Evolutionary conservation across 495 filamentous ascomycete genomes (phyloP), one percentile per base, ranked within the genome.

Genomic region (Melanomma pulvis-pyrius): DNA sequence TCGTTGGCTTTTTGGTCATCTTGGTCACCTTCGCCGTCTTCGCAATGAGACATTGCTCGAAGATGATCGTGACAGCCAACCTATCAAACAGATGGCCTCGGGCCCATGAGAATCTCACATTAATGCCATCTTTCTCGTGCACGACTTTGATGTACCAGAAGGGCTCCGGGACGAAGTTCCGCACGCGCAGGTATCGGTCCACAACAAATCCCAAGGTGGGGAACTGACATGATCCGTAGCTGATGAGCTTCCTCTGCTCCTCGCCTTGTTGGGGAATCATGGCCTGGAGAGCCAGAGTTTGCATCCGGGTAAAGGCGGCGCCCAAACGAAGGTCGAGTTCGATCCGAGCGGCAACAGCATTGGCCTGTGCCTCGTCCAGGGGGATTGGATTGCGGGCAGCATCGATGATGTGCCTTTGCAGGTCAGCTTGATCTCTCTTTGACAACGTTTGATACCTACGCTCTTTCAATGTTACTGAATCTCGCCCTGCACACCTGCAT

Each of bases 221-320:
- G 73, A 98, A 98, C 78, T 98, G 94, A 63, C 94, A 98, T 13
- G 92, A 96, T 17, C 93, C 94, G 77, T 98, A 98, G 75, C 92
- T 97, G 28, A 98, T 83, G 17, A 91, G 67, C 56, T 86, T 82
- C 0, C 41, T 62, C 24, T 71, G 36, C 50, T 76, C 58, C 29
- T 51, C 67, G 85, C 78, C 57, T 80, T 94, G 74, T 12, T 82
- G 78, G 11, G 82, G 84, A 5, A 88, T 85, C 19, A 97, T 77
- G 0, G 79, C 74, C 63, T 90, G 83, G 6, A 98, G 79, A 66
- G 83, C 89, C 30, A 89, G 79, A 0, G 93, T 96, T 58, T 91
- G 82, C 69, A 93, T 87, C n/a, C 94, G 88, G 44, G 94, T 98
- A 72, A 98, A 98, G 3, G 90, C 90, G 54, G 86, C 91, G 1